A percentile compares a stretch with the other conserved stretches of the same genome.
phyloP scores from a whole-genome alignment of 805 yeast genomes.

The Kazachstania taianensis region DNA sequence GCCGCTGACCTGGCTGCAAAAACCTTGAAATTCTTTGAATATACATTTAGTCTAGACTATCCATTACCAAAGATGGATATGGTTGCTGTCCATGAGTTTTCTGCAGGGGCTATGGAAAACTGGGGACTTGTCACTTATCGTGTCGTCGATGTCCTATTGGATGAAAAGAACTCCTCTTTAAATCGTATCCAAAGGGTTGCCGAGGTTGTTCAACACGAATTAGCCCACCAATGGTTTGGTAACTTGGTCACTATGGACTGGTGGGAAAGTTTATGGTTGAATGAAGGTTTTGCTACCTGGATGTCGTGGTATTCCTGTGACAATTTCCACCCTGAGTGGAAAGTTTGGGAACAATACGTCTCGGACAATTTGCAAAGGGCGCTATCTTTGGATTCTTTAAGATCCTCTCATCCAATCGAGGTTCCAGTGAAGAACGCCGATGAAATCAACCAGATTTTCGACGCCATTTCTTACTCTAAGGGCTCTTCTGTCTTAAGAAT shows the following conservation, averaged over 20 bases:
- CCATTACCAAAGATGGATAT: conserved; percentile 75
- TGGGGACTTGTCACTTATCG: conserved; percentile 75
- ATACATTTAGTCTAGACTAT: conserved; percentile 63
- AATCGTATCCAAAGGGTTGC: conserved; percentile 64
- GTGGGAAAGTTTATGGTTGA: conserved; percentile 87
- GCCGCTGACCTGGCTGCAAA: conserved; percentile 69
- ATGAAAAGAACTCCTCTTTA: conserved; percentile 57
- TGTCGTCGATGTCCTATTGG: conserved; percentile 63
- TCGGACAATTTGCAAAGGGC: conserved; percentile 69
- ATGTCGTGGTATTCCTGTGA: conserved; percentile 82
- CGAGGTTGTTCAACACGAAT: conserved; percentile 79
- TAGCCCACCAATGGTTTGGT: conserved; percentile 91
- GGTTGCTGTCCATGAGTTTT: conserved; percentile 74
- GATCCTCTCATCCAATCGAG: conserved; percentile 80
- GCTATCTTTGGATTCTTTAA: conserved; percentile 61
- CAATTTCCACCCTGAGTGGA: conserved; percentile 72
- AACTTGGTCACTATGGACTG: conserved; percentile 84
- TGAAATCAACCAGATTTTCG: conserved; percentile 77
- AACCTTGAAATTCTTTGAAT: conserved; percentile 63
- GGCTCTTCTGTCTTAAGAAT: conserved; percentile 73
- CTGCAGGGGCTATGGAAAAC: conserved; percentile 88
- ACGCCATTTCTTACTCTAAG: conserved; percentile 72
- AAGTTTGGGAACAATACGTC: conserved; percentile 78
- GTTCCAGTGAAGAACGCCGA: conserved; percentile 71
- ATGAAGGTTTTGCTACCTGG: conserved; percentile 88